Evolutionary conservation across 2,329 filamentous ascomycete genomes (phyloP), one percentile per base, ranked within the genome.

Genomic region (Myriosclerotinia curreyana): DNA sequence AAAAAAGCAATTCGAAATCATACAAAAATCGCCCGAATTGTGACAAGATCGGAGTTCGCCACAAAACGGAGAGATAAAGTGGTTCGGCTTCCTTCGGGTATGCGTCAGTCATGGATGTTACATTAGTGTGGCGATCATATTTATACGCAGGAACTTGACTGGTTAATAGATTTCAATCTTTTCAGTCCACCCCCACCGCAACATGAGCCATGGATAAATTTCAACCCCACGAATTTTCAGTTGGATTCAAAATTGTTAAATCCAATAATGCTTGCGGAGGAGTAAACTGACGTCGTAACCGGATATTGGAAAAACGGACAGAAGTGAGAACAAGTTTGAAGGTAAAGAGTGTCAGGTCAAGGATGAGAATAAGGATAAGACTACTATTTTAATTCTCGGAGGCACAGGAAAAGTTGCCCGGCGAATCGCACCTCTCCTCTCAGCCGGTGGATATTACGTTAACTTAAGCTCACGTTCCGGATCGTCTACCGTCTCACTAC

Each of bases 381-480:
- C 50, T 17, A 54, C 40, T 6, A 44, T 63, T 20, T 8, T 53
- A 52, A 69, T 82, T 9, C 71, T 76, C 2, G 79, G 79, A 53
- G 80, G 80, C 51, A 79, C 77, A 0, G 79, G 80, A 64, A 81
- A 79, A 55, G 75, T 80, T 1, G 76, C 76, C 50, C 71, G 72
- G n/a, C 76, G 76, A 40, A 71, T 81, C 40, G 76, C 76, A 48
- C 65, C 67, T 20, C 73, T 77, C 4, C 74, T 80, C 17, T 68
- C 74, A 4, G 60, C 67, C 11, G 69, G 70, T 14, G 67, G 66
- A 25, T 68, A 74, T 48, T 72, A 73, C 6, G 69, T 74, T 51
- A 66, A 79, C 28, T 62, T 80, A 14, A 78, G 77, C 9, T 79
- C 79, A 25, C 76, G 79, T 36, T 75, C 74, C 7, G 74, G 69